Percentiles rank a stretch among this genome's conserved stretches.
Conservation (phyloP, 2,329 filamentous ascomycete genomes). For the Pseudocercospora musae region DNA sequence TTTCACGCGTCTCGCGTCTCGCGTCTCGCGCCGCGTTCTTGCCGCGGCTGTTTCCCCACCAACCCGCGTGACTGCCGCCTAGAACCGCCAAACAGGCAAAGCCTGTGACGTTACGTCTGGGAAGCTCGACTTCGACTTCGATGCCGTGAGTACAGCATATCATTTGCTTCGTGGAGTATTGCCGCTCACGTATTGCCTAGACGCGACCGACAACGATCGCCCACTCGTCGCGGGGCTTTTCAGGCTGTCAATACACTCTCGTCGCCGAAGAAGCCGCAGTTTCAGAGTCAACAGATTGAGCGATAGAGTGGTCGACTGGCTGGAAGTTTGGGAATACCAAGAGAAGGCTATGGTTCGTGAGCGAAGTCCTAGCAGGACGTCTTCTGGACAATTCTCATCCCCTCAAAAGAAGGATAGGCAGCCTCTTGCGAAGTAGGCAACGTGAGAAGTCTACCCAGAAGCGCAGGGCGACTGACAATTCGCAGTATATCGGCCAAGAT, state of each 20-base stretch:
- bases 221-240: conserved; percentile 11
- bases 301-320: conserved; percentile 2
- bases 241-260: conserved; percentile 25
- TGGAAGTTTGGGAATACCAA: neutral
- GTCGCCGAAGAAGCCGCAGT: conserved; percentile 20
- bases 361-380: conserved; percentile 21
- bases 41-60: neutral
- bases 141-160: neutral
- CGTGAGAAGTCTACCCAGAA: neutral
- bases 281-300: conserved; percentile 3
- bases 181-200: neutral
- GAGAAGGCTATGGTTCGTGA: conserved; percentile 25
- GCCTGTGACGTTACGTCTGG: neutral
- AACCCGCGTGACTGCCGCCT: neutral
- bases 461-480: neutral
- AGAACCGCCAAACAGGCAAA: neutral
- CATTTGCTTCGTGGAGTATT: neutral
- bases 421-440: conserved; percentile 29
- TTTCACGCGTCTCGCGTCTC: no score
- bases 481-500: conserved; percentile 32
- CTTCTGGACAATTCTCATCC: conserved; percentile 22
- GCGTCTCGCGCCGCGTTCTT: no score
- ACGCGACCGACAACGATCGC: neutral
- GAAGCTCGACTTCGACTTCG: neutral
- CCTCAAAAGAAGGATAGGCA: conserved; percentile 21